phyloP scores from a whole-genome alignment of 345 rosid genomes.

The Barbarea vulgaris region DNA sequence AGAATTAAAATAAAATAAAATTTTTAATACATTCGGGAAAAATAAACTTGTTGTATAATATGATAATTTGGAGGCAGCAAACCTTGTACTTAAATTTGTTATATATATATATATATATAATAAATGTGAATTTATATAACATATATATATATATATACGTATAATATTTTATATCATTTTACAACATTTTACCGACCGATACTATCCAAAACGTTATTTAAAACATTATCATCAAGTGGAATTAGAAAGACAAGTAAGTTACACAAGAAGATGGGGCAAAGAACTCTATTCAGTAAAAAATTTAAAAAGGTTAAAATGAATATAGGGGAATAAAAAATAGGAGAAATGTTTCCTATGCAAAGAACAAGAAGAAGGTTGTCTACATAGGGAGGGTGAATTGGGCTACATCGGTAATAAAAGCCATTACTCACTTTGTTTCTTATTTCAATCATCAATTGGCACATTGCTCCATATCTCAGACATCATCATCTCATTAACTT shows the following conservation, averaged over 20 bases:
- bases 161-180: background rate
- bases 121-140: background rate
- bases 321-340: constrained; percentile 42
- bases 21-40: background rate
- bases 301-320: constrained; percentile 34
- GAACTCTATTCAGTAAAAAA: background rate
- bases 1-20: background rate
- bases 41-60: background rate
- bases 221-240: constrained; percentile 2
- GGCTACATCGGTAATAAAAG: constrained; percentile 55
- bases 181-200: background rate
- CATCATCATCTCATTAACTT: constrained; percentile 42
- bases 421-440: constrained; percentile 59
- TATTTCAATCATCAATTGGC: constrained; percentile 59
- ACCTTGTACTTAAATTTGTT: background rate
- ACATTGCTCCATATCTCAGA: constrained; percentile 46
- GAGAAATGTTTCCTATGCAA: constrained; percentile 58
- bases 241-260: constrained; percentile 23
- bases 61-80: background rate
- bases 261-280: constrained; percentile 41
- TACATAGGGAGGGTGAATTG: constrained; percentile 51
- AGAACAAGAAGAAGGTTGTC: constrained; percentile 56
- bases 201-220: background rate
- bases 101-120: background rate
- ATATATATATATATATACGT: background rate